Percentiles rank a stretch among this genome's conserved stretches.
phyloP scores from a whole-genome alignment of 192 early-diverging fungal species.

The Umbelopsis sp. region DNA sequence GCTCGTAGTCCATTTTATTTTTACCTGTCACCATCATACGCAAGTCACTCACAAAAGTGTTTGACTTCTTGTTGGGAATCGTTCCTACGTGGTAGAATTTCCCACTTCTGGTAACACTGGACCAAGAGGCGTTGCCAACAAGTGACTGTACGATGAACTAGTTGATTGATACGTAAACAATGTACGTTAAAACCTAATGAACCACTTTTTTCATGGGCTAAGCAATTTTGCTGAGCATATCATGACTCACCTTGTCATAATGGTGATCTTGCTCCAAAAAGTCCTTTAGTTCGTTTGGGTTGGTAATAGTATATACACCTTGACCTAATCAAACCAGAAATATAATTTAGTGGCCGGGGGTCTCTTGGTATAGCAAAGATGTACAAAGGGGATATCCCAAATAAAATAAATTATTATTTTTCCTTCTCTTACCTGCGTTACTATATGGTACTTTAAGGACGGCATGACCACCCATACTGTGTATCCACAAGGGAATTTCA shows the following conservation, averaged over 20 bases:
- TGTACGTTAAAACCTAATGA: background rate
- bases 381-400: background rate
- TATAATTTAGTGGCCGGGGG: background rate
- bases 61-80: slow-evolving; percentile 88
- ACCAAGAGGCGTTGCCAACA: slow-evolving; percentile 88
- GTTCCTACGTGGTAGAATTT: slow-evolving; percentile 91
- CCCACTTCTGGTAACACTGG: slow-evolving; percentile 68
- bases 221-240: background rate
- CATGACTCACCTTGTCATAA: slow-evolving; percentile 77
- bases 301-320: slow-evolving; percentile 91
- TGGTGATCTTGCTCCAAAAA: slow-evolving; percentile 79
- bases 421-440: slow-evolving; percentile 67
- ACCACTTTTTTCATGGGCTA: background rate
- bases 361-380: background rate
- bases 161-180: background rate
- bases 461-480: slow-evolving; percentile 85
- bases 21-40: slow-evolving; percentile 87
- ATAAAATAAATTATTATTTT: background rate
- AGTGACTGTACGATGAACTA: slow-evolving; percentile 86
- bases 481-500: slow-evolving; percentile 82
- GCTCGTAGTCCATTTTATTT: background rate
- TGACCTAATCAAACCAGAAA: slow-evolving; percentile 51
- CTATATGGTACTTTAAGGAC: slow-evolving; percentile 87
- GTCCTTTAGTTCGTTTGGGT: slow-evolving; percentile 65
- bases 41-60: slow-evolving; percentile 82